Evolutionary conservation across 139 green algal species (phyloP), one percentile per base, ranked within the genome.

Genomic region (Nannochloris sp.): DNA sequence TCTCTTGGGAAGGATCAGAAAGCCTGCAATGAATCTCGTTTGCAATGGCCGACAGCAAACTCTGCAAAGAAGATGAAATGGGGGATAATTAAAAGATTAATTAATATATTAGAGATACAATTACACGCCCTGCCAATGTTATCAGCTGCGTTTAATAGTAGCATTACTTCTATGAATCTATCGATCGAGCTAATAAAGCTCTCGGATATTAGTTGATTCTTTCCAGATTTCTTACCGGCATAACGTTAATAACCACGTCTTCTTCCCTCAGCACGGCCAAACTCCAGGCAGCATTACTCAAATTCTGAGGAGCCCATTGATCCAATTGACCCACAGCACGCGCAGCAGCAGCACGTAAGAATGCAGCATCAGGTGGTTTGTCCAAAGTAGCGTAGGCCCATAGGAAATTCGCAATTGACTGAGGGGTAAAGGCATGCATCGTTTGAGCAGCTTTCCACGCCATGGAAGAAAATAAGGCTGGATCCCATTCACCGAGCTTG

Each of bases 221-320:
- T n/a, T n/a, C n/a, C n/a, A n/a, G n/a, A n/a, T n/a, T 59, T 38
- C 24, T 30, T 15, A 63, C 12, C 32, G 42, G 15, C 60, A 35
- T 23, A 8, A 55, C 32, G 44, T 53, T 5, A 19, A 35, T 34
- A 14, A 69, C 63, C 3, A 37, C 3, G 13, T 48, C 30, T 3
- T 15, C 38, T 35, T 68, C 30, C 37, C 70, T 67, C 32, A 83
- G 53, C 4, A 68, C 78, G 15, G 75, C 77, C 61, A 85, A 42
- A 13, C 62, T 61, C 78, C 78, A 85, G 12, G 60, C 51, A 3
- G 62, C 73, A 72, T 86, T 86, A 36, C 42, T 64, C 14, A 74
- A 44, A 55, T 84, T 79, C 56, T 84, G 78, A 3, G 78, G 74
- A 42, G 48, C 60, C 48, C 75, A 82, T 12, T 71, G 51, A 5